phyloP scores from a whole-genome alignment of 306 rosid species.

The Pyrus betulifolia region DNA sequence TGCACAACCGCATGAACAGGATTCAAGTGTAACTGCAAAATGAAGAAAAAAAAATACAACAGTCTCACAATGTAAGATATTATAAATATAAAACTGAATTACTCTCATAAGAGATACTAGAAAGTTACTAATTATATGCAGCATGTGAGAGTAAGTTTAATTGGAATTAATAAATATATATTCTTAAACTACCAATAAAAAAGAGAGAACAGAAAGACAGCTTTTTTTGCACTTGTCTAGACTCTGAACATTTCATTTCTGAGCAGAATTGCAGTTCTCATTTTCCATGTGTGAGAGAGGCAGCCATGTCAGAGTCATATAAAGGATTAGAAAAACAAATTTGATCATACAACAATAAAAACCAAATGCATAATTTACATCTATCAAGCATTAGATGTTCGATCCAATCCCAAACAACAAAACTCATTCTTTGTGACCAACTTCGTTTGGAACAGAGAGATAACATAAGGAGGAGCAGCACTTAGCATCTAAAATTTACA shows the following conservation, averaged over 20 bases:
- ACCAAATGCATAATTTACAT: neutral
- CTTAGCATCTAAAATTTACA: neutral
- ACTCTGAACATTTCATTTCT: neutral
- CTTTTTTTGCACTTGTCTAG: neutral
- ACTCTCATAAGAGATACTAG: neutral
- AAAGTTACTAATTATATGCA: neutral
- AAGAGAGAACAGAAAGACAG: neutral
- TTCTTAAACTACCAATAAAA: neutral
- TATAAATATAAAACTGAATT: neutral
- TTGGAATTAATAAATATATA: neutral
- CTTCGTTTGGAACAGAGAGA: neutral
- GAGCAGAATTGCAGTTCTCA: neutral
- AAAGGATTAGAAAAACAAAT: neutral
- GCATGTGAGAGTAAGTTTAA: neutral
- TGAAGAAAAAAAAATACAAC: constrained; percentile 9
- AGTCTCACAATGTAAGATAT: neutral
- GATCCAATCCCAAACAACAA: neutral
- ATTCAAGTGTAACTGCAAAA: constrained; percentile 86
- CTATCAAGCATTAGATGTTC: neutral
- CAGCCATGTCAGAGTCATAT: neutral
- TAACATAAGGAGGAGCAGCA: neutral
- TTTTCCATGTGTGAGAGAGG: neutral
- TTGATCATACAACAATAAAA: neutral
- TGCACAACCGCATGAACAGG: constrained; percentile 70
- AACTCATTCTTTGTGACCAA: neutral